A percentile compares a stretch with the other conserved stretches of the same genome.
These are phyloP conservation scores for Tuber borchii DNA, from an alignment of 495 filamentous ascomycete species.

Conservation along the genomic window DNA sequence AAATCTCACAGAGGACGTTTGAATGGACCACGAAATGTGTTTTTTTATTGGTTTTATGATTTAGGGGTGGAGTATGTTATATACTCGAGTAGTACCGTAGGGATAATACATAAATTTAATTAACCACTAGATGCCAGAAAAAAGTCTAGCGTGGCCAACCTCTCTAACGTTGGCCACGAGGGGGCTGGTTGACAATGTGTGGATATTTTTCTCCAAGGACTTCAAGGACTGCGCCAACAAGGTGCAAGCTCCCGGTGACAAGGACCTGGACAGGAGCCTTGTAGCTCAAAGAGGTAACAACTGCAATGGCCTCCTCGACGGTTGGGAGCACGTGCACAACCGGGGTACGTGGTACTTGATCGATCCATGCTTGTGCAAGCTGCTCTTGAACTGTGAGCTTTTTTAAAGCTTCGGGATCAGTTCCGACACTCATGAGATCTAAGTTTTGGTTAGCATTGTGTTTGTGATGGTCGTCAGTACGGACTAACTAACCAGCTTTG, in stretches of 20 bases:
- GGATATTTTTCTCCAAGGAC: conserved; percentile 52
- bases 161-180: not conserved
- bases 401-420: conserved; percentile 59
- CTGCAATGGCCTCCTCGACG: conserved; percentile 78
- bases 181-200: not conserved
- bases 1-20: not conserved
- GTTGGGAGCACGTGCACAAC: conserved; percentile 62
- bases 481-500: conserved; percentile 45
- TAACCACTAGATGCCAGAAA: not conserved
- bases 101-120: not conserved
- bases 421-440: conserved; percentile 72
- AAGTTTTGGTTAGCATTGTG: conserved; percentile 33
- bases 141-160: not conserved
- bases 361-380: conserved; percentile 66
- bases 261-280: conserved; percentile 43
- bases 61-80: not conserved
- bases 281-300: conserved; percentile 43
- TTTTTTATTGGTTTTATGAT: not conserved
- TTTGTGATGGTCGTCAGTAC: not conserved
- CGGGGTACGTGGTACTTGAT: conserved; percentile 47
- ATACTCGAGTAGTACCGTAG: not conserved
- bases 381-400: conserved; percentile 64
- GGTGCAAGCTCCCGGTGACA: conserved; percentile 80
- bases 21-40: not conserved
- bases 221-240: conserved; percentile 75